These are phyloP conservation scores for Zygosaccharomyces pseudobailii DNA, from an alignment of 1,139 yeast species.

Conservation along the genomic window DNA sequence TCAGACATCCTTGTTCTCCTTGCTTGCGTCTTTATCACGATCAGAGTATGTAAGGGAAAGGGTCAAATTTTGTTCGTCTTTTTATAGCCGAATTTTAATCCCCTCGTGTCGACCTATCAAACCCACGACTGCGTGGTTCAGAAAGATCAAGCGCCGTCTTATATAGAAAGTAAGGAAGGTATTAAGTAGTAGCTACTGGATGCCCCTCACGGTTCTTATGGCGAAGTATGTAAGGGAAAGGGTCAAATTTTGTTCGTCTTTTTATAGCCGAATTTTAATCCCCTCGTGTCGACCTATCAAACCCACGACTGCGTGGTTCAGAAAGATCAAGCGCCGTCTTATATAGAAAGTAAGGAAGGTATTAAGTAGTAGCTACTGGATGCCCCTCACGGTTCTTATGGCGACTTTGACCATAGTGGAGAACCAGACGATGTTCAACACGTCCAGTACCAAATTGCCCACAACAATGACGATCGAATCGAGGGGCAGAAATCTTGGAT, in stretches of 20 bases:
- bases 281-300: neutral
- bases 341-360: neutral
- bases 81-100: constrained; percentile 1
- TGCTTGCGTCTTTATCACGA: neutral
- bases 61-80: neutral
- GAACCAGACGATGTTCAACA: constrained; percentile 74
- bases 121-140: neutral
- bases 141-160: neutral
- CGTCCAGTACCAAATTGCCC: constrained; percentile 62
- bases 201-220: constrained; percentile 35
- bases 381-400: constrained; percentile 34
- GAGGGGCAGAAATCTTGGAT: constrained; percentile 42
- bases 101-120: neutral
- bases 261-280: constrained; percentile 1
- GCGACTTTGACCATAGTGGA: constrained; percentile 78
- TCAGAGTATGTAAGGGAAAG: neutral
- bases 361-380: neutral
- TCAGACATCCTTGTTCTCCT: constrained; percentile 17
- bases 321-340: neutral
- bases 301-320: neutral
- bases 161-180: neutral
- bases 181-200: neutral
- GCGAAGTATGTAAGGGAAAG: neutral
- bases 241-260: neutral
- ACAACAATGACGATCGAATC: constrained; percentile 48